Evolutionary conservation across 176 grass and related monocot species (phyloP).

Genomic region (Aegilops tauschii): DNA sequence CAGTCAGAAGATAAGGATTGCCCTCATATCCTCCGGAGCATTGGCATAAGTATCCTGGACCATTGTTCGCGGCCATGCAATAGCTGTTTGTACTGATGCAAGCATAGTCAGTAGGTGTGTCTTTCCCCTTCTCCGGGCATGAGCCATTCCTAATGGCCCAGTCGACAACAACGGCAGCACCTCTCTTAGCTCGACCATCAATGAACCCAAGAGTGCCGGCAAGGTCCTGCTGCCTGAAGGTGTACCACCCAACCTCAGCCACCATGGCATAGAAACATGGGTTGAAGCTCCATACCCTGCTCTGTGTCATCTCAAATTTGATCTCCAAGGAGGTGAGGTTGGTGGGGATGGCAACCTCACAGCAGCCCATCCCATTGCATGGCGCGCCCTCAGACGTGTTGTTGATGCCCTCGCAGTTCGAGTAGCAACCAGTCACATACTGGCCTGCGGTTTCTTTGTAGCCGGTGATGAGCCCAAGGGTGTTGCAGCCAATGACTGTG

Average conservation of each 20-base stretch:
- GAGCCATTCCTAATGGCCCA: neutral
- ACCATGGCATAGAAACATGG: neutral
- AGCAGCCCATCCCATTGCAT: neutral
- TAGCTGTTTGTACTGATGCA: constrained; percentile 2
- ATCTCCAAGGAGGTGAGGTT: neutral
- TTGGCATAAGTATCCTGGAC: constrained; percentile 5
- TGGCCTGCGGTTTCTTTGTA: too few relatives aligned
- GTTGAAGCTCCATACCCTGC: neutral
- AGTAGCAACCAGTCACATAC: too few relatives aligned
- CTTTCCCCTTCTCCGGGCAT: neutral
- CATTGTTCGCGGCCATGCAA: neutral
- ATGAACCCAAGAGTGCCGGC: neutral
- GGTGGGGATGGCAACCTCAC: neutral
- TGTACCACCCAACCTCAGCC: neutral
- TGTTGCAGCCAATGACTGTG: too few relatives aligned
- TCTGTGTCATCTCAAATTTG: neutral
- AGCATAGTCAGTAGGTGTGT: neutral
- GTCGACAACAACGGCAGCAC: neutral
- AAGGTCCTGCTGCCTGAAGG: neutral
- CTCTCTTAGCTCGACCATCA: neutral
- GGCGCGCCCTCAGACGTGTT: too few relatives aligned
- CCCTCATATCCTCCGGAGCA: constrained; percentile 16
- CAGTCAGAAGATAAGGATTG: neutral
- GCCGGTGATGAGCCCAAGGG: too few relatives aligned
- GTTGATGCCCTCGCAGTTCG: too few relatives aligned